Percentiles rank a stretch among this genome's conserved stretches.
These are phyloP conservation scores for Tulasnella sp. DNA, from an alignment of 768 basidiomycete species.

Conservation along the genomic window DNA sequence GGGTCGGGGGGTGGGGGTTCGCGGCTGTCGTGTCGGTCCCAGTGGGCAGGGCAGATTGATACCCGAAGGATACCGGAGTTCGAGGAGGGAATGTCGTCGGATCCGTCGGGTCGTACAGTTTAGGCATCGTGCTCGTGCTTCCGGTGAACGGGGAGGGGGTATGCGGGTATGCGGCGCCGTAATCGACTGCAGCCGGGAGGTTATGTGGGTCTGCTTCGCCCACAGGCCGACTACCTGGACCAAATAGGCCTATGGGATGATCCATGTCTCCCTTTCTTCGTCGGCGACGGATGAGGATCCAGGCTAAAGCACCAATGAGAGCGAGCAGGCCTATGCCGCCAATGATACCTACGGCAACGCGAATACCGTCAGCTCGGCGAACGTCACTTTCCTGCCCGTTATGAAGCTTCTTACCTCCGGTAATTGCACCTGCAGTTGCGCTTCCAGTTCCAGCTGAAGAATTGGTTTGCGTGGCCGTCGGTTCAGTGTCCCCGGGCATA, in stretches of 20 bases:
- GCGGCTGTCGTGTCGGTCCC: background rate
- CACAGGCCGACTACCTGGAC: background rate
- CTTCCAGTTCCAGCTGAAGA: background rate
- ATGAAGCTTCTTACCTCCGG: slow-evolving; percentile 11
- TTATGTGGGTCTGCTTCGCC: background rate
- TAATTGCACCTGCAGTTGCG: slow-evolving; percentile 9
- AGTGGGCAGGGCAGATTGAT: background rate
- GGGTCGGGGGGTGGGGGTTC: background rate
- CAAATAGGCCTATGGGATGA: background rate
- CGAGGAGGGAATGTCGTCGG: slow-evolving; percentile 9
- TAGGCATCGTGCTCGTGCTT: background rate
- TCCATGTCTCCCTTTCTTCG: background rate
- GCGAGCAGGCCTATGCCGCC: slow-evolving; percentile 14
- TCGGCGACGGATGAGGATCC: background rate
- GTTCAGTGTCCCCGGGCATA: background rate
- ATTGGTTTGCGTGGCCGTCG: background rate
- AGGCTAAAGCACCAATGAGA: slow-evolving; percentile 10
- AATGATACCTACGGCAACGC: slow-evolving; percentile 13
- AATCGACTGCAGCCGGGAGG: background rate
- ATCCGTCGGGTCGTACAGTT: slow-evolving; percentile 14
- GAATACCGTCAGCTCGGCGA: background rate
- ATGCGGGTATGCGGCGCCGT: background rate
- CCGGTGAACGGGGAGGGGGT: background rate
- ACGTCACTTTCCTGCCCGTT: background rate
- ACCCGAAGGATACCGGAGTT: slow-evolving; percentile 22